Percentiles rank a stretch among this genome's conserved stretches.
phyloP scores from a whole-genome alignment of 805 yeast genomes.

The Candida succiphila region DNA sequence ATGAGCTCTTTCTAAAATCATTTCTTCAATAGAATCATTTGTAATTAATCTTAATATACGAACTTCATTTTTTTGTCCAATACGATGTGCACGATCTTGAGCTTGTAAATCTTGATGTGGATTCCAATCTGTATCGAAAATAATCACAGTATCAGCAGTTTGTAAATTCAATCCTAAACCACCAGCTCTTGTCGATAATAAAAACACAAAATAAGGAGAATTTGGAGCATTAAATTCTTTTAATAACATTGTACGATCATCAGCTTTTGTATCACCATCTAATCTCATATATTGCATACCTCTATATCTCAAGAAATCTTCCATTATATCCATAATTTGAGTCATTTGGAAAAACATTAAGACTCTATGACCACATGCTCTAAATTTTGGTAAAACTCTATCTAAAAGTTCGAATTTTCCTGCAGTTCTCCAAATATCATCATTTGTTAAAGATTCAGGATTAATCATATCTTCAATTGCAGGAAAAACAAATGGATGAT shows the following conservation, averaged over 20 bases:
- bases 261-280: slow-evolving; percentile 80
- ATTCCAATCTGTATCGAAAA: slow-evolving; percentile 85
- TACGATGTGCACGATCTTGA: slow-evolving; percentile 84
- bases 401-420: slow-evolving; percentile 79
- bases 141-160: slow-evolving; percentile 81
- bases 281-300: slow-evolving; percentile 64
- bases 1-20: slow-evolving; percentile 72
- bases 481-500: slow-evolving; percentile 82
- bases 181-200: slow-evolving; percentile 81
- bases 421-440: slow-evolving; percentile 62
- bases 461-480: slow-evolving; percentile 67
- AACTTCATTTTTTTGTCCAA: slow-evolving; percentile 84
- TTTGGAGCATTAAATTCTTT: slow-evolving; percentile 65
- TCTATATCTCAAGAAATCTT: slow-evolving; percentile 62
- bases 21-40: slow-evolving; percentile 76
- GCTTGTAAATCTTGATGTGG: slow-evolving; percentile 90
- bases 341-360: slow-evolving; percentile 85
- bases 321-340: slow-evolving; percentile 85
- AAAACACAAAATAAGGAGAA: slow-evolving; percentile 70
- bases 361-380: slow-evolving; percentile 67
- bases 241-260: slow-evolving; percentile 69
- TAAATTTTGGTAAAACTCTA: slow-evolving; percentile 65
- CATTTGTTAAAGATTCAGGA: slow-evolving; percentile 52
- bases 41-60: slow-evolving; percentile 73
- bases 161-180: slow-evolving; percentile 81